Evolutionary conservation across 2,329 filamentous ascomycete species (phyloP), one percentile per base, ranked within the genome.

Genomic region (Capronia epimyces): DNA sequence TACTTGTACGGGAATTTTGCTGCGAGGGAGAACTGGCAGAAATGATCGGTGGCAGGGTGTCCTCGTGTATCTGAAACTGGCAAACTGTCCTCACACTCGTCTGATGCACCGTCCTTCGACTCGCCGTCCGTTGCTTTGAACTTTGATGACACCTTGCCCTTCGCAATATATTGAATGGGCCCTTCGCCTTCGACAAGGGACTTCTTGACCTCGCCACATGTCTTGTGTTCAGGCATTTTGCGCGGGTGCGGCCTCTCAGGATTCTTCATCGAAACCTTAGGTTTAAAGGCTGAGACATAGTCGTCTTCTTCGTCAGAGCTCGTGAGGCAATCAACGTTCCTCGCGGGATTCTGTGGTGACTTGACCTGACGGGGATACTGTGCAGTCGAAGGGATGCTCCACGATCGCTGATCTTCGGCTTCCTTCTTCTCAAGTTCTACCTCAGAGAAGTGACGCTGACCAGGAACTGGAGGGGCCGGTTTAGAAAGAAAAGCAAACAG

Each of bases 1-100:
- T 68, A 69, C 49, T 66, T 71, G 62, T 74, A 73, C 3, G 71
- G 71, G 45, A 68, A 72, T 32, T 67, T 69, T 12, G 65, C 64
- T 5, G 73, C 63, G 15, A 69, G 64, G 8, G 62, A 39, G 22
- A 71, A 62, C 4, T 69, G 68, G 50, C 69, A 74, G 56, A 73
- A 74, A 12, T 59, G 61, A 8, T 60, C 58, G 24, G 57, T 51
- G 10, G 54, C 43, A 20, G 52, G 42, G 31, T 57, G 46, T n/a
- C 57, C 50, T 16, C 57, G 43, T 25, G 43, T 20, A 22, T 55
- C 37, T 55, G 50, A 29, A 12, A 42, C 47, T 10, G 50, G 43
- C 10, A 47, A 25, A 37, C 46, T 13, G 13, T 53, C 32, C 16
- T 52, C 41, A 46, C 3, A 8, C 4, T 48, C 40, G 3, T 47